Base-by-base conservation (phyloP, 1,284 basidiomycete species). In the Sphagnurus paluster region DNA sequence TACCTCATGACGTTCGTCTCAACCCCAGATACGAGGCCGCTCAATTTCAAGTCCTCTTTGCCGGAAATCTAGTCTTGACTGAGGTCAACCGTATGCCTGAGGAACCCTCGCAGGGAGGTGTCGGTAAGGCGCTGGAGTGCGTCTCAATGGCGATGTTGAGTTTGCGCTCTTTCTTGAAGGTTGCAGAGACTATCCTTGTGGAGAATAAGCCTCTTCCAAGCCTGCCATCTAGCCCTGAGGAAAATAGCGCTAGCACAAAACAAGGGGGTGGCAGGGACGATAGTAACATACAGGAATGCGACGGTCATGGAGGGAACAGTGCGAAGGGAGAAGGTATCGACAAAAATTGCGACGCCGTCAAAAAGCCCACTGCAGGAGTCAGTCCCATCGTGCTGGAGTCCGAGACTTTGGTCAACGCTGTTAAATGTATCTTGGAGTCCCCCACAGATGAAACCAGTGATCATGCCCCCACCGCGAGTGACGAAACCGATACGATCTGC, bases 1-100 rank as follows among this genome's bases (percentile, higher is more conserved):
- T 62, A 11, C 55, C 58, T 16, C 42, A 49, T 34, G 50, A 51
- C 9, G 48, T 58, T 9, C 48, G 54, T 23, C 46, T 48, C n/a
- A 30, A 55, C 1, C 52, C 54, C 9, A 41, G 45, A 14, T 58
- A 56, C 34, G 53, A 56, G 24, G 37, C 56, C 19, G 50, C 53
- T 7, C 59, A 53, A 14, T 55, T 42, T 39, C 49, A 42, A 13
- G 55, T 56, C 16, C 48, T 52, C n/a, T 57, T 59, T 23, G 36
- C 54, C 4, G 53, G 42, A 7, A 44, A 44, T 42, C 24, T 56
- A 20, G 44, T 60, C 39, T 14, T 44, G 19, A 42, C 24, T 17
- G 49, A 53, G 25, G 24, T 51, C 19, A 35, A 41, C 13, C 37
- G 47, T 17, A 28, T 44, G 35, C 19, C 29, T 23, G 28, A 26